Conservation (phyloP, 352 stramenopile genomes). For the Phytopythium montanum region DNA sequence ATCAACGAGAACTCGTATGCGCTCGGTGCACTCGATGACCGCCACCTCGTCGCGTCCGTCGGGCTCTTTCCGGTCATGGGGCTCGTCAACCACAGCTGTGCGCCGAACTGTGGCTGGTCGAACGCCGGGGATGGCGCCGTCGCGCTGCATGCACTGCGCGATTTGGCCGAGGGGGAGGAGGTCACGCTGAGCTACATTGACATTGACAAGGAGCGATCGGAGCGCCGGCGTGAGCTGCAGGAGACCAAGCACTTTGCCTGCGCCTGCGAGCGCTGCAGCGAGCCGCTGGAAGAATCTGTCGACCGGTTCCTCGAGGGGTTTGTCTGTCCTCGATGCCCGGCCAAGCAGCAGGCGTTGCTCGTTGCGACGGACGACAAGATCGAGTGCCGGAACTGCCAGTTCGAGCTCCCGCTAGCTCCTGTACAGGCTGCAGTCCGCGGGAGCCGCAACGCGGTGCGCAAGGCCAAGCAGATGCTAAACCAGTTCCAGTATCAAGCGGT, state of each 20-base stretch:
- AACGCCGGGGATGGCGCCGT: conserved; percentile 34
- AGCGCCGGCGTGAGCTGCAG: conserved; percentile 27
- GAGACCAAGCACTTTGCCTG: conserved; percentile 53
- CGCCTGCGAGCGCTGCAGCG: conserved; percentile 31
- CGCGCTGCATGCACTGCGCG: conserved; percentile 29
- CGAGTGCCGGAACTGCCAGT: conserved; percentile 21
- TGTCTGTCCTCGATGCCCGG: conserved; percentile 23
- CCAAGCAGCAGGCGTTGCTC: conserved; percentile 17
- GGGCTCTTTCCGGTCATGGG: conserved; percentile 40
- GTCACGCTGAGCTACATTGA: conserved; percentile 52
- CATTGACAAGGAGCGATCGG: conserved; percentile 29
- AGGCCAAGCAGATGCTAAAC: conserved; percentile 23
- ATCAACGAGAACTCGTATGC: conserved; percentile 58
- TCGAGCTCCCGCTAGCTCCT: conserved; percentile 11
- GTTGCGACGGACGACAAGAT: conserved; percentile 18
- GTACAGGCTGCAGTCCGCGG: conserved; percentile 11
- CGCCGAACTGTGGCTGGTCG: conserved; percentile 45
- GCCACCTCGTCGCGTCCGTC: conserved; percentile 31
- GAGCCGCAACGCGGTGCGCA: conserved; percentile 15
- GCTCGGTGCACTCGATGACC: conserved; percentile 32
- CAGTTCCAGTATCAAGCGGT: conserved; percentile 30
- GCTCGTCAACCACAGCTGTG: conserved; percentile 48
- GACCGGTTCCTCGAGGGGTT: conserved; percentile 35
- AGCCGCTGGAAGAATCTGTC: conserved; percentile 28
- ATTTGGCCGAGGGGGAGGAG: conserved; percentile 38